These are phyloP conservation scores for Ailanthus altissimus DNA, from an alignment of 345 rosid species.

Conservation along the genomic window DNA sequence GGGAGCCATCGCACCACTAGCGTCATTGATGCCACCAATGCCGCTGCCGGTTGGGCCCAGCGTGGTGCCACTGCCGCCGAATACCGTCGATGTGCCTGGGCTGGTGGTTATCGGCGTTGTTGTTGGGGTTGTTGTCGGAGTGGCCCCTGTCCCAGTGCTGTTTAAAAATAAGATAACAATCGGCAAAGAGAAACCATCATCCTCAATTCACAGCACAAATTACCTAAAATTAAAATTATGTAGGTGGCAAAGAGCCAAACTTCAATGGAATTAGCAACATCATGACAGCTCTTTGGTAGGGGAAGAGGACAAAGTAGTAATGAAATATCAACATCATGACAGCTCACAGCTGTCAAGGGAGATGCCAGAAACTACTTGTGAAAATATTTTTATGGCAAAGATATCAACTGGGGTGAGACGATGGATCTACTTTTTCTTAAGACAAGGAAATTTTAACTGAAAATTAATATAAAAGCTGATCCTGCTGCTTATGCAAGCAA, in stretches of 20 bases:
- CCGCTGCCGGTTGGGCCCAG: slow-evolving; percentile 32
- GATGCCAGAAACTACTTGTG: background rate
- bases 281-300: too few species aligned
- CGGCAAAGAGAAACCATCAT: background rate
- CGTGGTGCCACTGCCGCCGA: slow-evolving; percentile 12
- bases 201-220: background rate
- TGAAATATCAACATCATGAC: slow-evolving; percentile 40
- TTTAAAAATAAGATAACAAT: background rate
- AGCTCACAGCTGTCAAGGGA: slow-evolving; percentile 25
- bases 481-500: slow-evolving; percentile 14
- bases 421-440: slow-evolving; percentile 19
- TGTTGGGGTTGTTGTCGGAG: slow-evolving; percentile 21
- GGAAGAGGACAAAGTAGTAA: slow-evolving; percentile 5
- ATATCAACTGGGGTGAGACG: background rate
- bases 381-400: background rate
- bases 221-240: background rate
- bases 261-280: too few species aligned
- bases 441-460: background rate
- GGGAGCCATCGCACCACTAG: slow-evolving; percentile 10
- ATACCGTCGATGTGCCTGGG: slow-evolving; percentile 17
- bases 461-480: background rate
- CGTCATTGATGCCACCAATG: slow-evolving; percentile 23
- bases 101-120: slow-evolving; percentile 26
- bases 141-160: slow-evolving; percentile 24
- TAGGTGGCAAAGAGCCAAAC: too few species aligned